phyloP scores from a whole-genome alignment of 208 protist genomes.

The Leishmania tarentolae region DNA sequence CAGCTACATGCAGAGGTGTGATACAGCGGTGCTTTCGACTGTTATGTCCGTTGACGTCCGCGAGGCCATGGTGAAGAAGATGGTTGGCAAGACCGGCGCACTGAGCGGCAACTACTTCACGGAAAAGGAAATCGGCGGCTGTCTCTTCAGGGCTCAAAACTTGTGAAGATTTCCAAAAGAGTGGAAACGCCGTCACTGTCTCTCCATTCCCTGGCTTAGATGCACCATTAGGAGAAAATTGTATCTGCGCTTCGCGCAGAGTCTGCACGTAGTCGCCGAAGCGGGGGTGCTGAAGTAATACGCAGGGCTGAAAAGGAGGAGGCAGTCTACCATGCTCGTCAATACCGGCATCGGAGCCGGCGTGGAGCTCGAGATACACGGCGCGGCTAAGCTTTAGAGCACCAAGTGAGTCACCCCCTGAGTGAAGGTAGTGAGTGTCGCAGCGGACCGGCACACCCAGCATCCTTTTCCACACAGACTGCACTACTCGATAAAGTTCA shows the following conservation, averaged over 20 bases:
- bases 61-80: slow-evolving; percentile 31
- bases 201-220: not conserved
- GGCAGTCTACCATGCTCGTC: slow-evolving; percentile 54
- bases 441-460: slow-evolving; percentile 33
- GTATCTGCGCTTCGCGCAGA: slow-evolving; percentile 12
- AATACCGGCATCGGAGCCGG: slow-evolving; percentile 40
- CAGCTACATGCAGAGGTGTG: slow-evolving; percentile 56
- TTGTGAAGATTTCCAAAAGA: not conserved
- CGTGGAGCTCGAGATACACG: slow-evolving; percentile 44
- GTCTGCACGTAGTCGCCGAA: slow-evolving; percentile 45
- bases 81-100: slow-evolving; percentile 28
- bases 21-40: slow-evolving; percentile 40
- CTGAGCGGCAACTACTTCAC: slow-evolving; percentile 36
- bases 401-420: slow-evolving; percentile 67
- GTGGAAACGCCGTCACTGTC: not conserved
- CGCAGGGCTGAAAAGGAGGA: slow-evolving; percentile 41
- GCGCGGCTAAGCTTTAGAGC: slow-evolving; percentile 57
- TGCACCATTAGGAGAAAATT: not conserved
- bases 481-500: slow-evolving; percentile 20
- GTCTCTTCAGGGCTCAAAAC: not conserved
- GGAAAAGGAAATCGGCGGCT: slow-evolving; percentile 8
- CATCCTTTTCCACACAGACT: slow-evolving; percentile 26
- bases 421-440: slow-evolving; percentile 55
- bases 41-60: slow-evolving; percentile 45
- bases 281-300: slow-evolving; percentile 47